Conservation (phyloP, 805 yeast species). For the Metschnikowia reukaufii region DNA sequence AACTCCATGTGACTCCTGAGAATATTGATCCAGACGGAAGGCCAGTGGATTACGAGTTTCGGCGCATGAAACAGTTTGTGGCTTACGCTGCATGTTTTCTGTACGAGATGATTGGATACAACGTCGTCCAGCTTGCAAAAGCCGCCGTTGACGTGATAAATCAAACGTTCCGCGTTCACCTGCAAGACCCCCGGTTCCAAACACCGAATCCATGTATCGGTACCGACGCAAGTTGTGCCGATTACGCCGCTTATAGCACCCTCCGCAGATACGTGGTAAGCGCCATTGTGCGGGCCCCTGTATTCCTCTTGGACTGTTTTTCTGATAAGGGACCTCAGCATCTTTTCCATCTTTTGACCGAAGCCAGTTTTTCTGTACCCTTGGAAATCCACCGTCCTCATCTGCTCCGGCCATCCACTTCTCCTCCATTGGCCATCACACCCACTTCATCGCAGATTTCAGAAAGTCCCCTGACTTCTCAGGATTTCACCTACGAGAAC, state of each 20-base stretch:
- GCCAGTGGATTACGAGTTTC: conserved; percentile 30
- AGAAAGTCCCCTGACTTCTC: conserved; percentile 1
- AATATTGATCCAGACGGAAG: conserved; percentile 12
- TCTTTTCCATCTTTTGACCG: conserved; percentile 9
- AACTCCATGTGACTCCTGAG: conserved; percentile 37
- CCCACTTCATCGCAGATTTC: background rate
- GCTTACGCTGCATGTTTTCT: conserved; percentile 51
- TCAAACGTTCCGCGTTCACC: conserved; percentile 27
- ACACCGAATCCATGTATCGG: conserved; percentile 19
- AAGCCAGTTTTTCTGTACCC: conserved; percentile 1
- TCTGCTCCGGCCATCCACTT: background rate
- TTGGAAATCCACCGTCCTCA: background rate
- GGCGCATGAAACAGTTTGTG: conserved; percentile 50
- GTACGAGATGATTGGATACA: conserved; percentile 31
- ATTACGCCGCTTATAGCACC: conserved; percentile 7
- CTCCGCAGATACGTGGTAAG: conserved; percentile 12
- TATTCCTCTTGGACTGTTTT: conserved; percentile 15
- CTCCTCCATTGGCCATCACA: background rate
- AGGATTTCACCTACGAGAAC: background rate
- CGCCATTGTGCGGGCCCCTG: conserved; percentile 15
- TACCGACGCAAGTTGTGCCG: conserved; percentile 5
- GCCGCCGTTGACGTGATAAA: conserved; percentile 35
- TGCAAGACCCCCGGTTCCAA: conserved; percentile 25
- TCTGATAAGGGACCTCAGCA: conserved; percentile 17
- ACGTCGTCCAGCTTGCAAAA: conserved; percentile 22